Percentiles rank a stretch among this genome's conserved stretches.
Evolutionary conservation across 2,329 filamentous ascomycete species (phyloP).

Genomic region (Aspergillus aculeatus): DNA sequence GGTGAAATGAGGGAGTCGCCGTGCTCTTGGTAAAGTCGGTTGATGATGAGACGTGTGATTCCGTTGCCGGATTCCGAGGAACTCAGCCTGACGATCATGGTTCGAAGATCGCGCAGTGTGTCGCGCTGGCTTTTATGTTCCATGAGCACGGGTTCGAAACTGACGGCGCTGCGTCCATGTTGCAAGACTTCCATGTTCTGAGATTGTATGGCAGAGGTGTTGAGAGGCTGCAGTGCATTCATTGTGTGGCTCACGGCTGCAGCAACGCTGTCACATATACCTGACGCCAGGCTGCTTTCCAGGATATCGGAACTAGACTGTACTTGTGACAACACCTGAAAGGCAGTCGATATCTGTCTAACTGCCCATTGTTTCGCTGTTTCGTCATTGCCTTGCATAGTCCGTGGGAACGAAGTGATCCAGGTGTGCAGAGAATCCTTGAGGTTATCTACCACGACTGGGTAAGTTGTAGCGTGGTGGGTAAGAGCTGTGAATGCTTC

Average conservation of each 20-base stretch:
- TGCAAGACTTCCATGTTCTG: conserved; percentile 31
- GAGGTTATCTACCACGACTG: conserved; percentile 61
- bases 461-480: conserved; percentile 63
- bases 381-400: conserved; percentile 84
- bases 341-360: conserved; percentile 71
- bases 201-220: conserved; percentile 16
- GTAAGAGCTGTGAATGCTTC: conserved; percentile 48
- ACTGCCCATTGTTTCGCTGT: conserved; percentile 70
- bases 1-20: conserved; percentile 64
- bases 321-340: conserved; percentile 63
- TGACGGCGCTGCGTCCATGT: conserved; percentile 22
- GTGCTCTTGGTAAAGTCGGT: conserved; percentile 58
- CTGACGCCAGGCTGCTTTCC: conserved; percentile 42
- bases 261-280: conserved; percentile 71
- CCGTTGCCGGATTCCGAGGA: conserved; percentile 43
- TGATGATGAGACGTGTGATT: conserved; percentile 65
- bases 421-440: conserved; percentile 75
- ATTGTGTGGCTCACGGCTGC: conserved; percentile 43
- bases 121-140: conserved; percentile 64
- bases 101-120: conserved; percentile 62
- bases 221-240: conserved; percentile 31
- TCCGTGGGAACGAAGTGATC: conserved; percentile 73
- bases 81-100: conserved; percentile 58
- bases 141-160: conserved; percentile 63
- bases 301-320: conserved; percentile 48